Conservation (phyloP, 2,329 filamentous ascomycete genomes). For the Fusarium sp. region DNA sequence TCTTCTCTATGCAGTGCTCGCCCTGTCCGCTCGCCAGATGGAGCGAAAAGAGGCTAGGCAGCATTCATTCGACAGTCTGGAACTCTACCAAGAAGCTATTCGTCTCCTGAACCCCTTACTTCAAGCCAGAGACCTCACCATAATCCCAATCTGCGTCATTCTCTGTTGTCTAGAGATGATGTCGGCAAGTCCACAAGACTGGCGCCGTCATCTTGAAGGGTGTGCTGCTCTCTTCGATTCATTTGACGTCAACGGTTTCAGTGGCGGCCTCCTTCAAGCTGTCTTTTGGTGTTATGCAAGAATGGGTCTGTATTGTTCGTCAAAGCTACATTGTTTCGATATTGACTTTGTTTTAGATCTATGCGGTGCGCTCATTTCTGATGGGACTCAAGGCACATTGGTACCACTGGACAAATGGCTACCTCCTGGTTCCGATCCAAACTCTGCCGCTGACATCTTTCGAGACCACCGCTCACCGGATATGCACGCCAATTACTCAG, state of each 20-base stretch:
- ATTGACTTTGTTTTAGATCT: constrained; percentile 55
- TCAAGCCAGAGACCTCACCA: constrained; percentile 48
- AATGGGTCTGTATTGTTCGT: constrained; percentile 57
- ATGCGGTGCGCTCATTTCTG: constrained; percentile 67
- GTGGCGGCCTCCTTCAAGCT: constrained; percentile 63
- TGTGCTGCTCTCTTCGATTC: constrained; percentile 67
- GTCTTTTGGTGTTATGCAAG: constrained; percentile 70
- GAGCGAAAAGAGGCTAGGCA: constrained; percentile 61
- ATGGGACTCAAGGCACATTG: constrained; percentile 63
- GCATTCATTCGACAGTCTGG: constrained; percentile 63
- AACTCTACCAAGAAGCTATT: constrained; percentile 67
- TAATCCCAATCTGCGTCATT: constrained; percentile 54
- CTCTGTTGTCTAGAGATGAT: constrained; percentile 59
- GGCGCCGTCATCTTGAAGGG: constrained; percentile 68
- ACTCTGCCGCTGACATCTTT: constrained; percentile 53
- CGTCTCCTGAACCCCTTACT: constrained; percentile 53
- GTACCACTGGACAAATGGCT: constrained; percentile 62
- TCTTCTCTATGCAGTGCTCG: constrained; percentile 64
- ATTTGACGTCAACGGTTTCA: constrained; percentile 65
- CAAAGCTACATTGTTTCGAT: not conserved
- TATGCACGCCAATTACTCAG: constrained; percentile 69
- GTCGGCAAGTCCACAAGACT: constrained; percentile 58
- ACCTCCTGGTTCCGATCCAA: constrained; percentile 52
- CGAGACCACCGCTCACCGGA: constrained; percentile 55
- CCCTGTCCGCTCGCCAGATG: constrained; percentile 65